Percentiles rank a stretch among this genome's conserved stretches.
These are phyloP conservation scores for Fusarium musae DNA, from an alignment of 2,329 filamentous ascomycete species.

Conservation along the genomic window DNA sequence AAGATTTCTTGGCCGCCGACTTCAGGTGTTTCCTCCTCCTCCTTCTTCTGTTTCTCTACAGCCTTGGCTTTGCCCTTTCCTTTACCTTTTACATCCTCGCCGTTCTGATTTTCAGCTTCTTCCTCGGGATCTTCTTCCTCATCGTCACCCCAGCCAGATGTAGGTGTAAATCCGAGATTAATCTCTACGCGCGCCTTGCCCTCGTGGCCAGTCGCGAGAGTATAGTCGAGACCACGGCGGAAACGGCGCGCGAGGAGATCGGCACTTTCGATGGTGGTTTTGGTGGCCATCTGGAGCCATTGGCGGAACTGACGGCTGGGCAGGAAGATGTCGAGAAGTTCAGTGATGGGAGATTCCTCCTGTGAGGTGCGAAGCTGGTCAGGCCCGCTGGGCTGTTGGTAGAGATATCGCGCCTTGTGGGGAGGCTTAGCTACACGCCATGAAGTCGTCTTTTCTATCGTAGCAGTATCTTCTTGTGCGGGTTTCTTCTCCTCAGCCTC, in stretches of 20 bases:
- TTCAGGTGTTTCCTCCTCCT: conserved; percentile 56
- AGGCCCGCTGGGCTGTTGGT: conserved; percentile 68
- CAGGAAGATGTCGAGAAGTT: conserved; percentile 83
- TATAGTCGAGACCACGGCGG: conserved; percentile 88
- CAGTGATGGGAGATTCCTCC: conserved; percentile 71
- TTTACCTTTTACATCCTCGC: conserved; percentile 47
- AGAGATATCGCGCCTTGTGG: conserved; percentile 95
- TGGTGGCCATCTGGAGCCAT: conserved; percentile 88
- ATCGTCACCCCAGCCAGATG: conserved; percentile 82
- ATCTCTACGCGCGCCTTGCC: conserved; percentile 84
- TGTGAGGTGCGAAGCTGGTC: conserved; percentile 50
- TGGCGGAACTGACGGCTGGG: conserved; percentile 88
- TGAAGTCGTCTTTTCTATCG: conserved; percentile 67
- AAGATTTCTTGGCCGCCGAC: conserved; percentile 88
- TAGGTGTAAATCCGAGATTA: conserved; percentile 88
- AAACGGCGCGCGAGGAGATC: conserved; percentile 89
- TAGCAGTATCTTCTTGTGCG: conserved; percentile 59
- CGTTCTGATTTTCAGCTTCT: conserved; percentile 48
- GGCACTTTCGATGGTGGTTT: conserved; percentile 76
- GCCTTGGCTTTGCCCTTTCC: conserved; percentile 44
- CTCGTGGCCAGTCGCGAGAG: conserved; percentile 86
- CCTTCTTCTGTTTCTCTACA: conserved; percentile 3
- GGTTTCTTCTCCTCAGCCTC: conserved; percentile 68
- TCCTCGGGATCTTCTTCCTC: conserved; percentile 58
- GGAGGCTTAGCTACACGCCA: conserved; percentile 88